Base-by-base conservation (phyloP, 345 rosid genomes). In the Lepidium aucheri region DNA sequence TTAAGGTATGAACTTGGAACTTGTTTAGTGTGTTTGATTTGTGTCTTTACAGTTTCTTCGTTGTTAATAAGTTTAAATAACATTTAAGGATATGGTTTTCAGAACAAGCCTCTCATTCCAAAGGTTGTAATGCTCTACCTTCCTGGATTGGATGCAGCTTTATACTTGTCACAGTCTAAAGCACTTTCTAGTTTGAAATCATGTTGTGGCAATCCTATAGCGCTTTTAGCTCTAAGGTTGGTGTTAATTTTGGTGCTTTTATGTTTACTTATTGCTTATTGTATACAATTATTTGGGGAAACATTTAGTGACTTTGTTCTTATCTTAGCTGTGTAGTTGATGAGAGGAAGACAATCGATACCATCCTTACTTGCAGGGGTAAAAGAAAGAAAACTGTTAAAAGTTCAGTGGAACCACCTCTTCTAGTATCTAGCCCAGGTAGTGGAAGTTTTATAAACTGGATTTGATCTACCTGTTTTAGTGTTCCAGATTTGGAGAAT, bases 131-230 rank as follows among this genome's bases (percentile, higher is more conserved):
- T 90, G 95, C 85, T 90, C 33, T 90, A 88, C 74, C 78, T 88
- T 59, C 99, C 99, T 76, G 96, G 99, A 53, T 79, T 94, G 64
- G 99, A 88, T 75, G 92, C 99, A 32, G 84, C 86, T 70, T 60
- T 94, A 60, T 94, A 85, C 76, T 76, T 90, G 55, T 82, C 99
- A 32, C 86, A 83, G 57, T 73, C 89, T 52, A 94, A 82, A 79
- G 24, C 63, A 42, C 88, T 94, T 73, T 33, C 86, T 61, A 78
- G 84, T 67, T 79, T 94, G 30, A 86, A 88, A 78, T 74, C 80
- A 53, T 83, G 75, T 44, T 88, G 92, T 51, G 87, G 95, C 24
- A 90, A 82, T 77, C 96, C 97, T 32, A 75, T 68, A 41, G 74
- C 95, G 9, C 91, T 88, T 74, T 84, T 87, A 72, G 87, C 88